phyloP scores from a whole-genome alignment of 495 filamentous ascomycete genomes.

The Penicillium simplicissimum region DNA sequence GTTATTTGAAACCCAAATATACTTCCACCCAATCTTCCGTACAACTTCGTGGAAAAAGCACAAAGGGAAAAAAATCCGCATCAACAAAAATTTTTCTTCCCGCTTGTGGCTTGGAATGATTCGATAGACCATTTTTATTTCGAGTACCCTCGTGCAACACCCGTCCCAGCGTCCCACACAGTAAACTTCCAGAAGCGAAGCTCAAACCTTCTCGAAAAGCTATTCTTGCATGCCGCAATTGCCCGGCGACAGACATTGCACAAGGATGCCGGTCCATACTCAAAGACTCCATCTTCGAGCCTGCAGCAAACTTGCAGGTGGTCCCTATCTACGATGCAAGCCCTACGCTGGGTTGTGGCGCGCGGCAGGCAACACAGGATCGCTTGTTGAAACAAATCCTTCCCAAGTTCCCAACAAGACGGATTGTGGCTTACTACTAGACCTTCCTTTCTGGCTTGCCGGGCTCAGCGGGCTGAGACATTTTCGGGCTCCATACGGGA shows the following conservation, averaged over 20 bases:
- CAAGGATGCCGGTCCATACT: neutral
- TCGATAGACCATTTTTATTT: neutral
- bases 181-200: conserved; percentile 2
- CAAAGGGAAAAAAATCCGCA: neutral
- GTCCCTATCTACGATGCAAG: neutral
- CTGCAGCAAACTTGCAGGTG: neutral
- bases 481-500: too few relatives aligned
- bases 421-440: neutral
- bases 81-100: neutral
- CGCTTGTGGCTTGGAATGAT: neutral
- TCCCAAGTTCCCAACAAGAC: neutral
- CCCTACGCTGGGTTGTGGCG: neutral
- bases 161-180: neutral
- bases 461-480: neutral
- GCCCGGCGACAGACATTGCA: neutral
- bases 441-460: neutral
- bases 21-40: too few relatives aligned
- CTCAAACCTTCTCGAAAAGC: neutral
- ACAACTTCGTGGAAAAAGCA: too few relatives aligned
- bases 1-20: too few relatives aligned
- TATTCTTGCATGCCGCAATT: neutral
- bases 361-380: neutral
- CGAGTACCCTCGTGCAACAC: neutral
- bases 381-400: neutral
- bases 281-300: neutral